Conservation (phyloP, 2,329 filamentous ascomycete genomes). For the Teratosphaeria destructans region DNA sequence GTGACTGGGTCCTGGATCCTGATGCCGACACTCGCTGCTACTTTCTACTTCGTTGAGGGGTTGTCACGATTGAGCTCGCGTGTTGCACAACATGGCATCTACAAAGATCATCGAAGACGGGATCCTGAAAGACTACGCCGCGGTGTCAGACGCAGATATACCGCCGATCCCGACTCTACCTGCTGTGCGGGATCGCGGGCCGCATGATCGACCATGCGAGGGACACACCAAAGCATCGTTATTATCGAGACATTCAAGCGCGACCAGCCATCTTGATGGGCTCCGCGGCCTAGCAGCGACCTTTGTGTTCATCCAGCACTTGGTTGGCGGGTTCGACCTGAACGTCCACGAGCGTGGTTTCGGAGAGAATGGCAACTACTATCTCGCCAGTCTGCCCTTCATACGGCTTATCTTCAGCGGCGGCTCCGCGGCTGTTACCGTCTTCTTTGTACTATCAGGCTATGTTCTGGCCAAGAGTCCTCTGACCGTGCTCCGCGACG, state of each 20-base stretch:
- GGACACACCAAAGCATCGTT: neutral
- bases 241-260: neutral
- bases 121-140: neutral
- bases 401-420: conserved; percentile 52
- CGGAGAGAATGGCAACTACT: conserved; percentile 39
- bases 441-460: conserved; percentile 43
- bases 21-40: neutral
- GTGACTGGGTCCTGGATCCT: neutral
- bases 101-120: neutral
- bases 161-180: no score
- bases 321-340: neutral
- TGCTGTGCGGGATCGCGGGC: neutral
- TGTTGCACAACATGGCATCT: neutral
- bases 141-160: neutral
- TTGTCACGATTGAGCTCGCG: neutral
- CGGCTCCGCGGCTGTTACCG: conserved; percentile 48
- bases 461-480: conserved; percentile 43
- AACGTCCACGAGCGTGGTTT: conserved; percentile 29
- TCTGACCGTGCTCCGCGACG: conserved; percentile 33
- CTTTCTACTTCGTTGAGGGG: neutral
- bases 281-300: neutral
- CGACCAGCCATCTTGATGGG: neutral
- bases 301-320: neutral
- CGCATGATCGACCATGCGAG: neutral
- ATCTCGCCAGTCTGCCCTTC: conserved; percentile 45